Percentiles rank a stretch among this genome's conserved stretches.
Evolutionary conservation across 208 protist species (phyloP).

Genomic region (Tritrichomonas foetus): DNA sequence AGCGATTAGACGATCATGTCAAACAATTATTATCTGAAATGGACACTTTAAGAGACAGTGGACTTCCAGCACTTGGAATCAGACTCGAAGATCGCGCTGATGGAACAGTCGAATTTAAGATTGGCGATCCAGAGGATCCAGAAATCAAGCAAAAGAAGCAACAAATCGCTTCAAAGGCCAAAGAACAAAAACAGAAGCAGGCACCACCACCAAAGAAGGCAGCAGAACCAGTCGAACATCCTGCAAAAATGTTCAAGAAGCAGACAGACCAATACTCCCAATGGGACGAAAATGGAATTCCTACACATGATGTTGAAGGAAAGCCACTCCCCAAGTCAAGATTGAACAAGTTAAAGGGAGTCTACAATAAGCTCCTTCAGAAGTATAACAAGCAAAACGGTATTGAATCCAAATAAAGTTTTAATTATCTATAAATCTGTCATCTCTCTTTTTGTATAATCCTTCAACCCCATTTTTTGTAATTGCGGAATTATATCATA

Average conservation of each 20-base stretch:
- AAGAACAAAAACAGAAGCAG: not conserved
- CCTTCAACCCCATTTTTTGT: too few species aligned
- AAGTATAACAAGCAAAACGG: not conserved
- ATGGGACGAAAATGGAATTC: not conserved
- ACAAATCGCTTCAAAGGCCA: not conserved
- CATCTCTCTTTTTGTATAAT: too few species aligned
- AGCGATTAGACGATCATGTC: not conserved
- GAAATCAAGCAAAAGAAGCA: not conserved
- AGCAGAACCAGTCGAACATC: not conserved
- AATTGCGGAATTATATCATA: too few species aligned
- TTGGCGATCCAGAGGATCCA: slow-evolving; percentile 51
- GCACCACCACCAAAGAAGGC: not conserved
- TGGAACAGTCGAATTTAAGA: slow-evolving; percentile 49
- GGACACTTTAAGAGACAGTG: slow-evolving; percentile 51
- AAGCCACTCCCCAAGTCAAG: not conserved
- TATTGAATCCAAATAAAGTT: not conserved
- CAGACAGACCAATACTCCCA: not conserved
- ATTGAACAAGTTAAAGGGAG: not conserved
- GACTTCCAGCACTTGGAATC: slow-evolving; percentile 54
- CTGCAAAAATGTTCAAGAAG: not conserved
- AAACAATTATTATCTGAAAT: not conserved
- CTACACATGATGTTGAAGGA: not conserved
- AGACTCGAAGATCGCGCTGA: slow-evolving; percentile 54
- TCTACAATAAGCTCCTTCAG: not conserved
- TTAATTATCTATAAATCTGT: not conserved